Evolutionary conservation across 2,329 filamentous ascomycete species (phyloP), one percentile per base, ranked within the genome.

Genomic region (Bipolaris oryzae): DNA sequence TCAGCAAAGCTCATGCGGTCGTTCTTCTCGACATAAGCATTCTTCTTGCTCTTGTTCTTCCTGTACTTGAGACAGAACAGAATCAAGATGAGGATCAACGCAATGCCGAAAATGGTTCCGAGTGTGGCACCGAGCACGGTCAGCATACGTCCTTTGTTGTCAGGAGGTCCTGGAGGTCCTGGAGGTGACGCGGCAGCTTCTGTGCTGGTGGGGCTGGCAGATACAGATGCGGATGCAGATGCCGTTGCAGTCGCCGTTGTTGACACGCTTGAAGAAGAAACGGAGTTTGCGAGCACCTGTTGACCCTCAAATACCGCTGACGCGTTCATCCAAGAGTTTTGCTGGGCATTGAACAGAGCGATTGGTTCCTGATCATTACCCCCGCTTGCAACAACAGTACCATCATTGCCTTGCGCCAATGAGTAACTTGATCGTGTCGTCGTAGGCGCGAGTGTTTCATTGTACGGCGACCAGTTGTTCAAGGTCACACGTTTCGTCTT

Each of bases 271-370:
- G 78, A 73, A 5, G 71, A 66, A 7, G 66, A 55, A 25, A 61
- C 53, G 37, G 66, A 71, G 50, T 69, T 58, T n/a, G 65, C 55
- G 11, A 71, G 55, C 21, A 68, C 67, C 58, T 79, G 73, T 54
- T 79, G 67, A 7, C 77, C 81, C 18, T 78, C 80, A 58, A 96
- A 86, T 21, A 91, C 74, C 6, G 82, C 77, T 0, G 85, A 85
- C 0, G 90, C 82, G 70, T 96, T 88, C 20, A 89, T 76, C 94
- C 94, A 98, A 43, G 82, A 79, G 73, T 97, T 96, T 43, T 85
- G 77, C 10, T 82, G 84, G 42, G 87, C 86, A 68, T 96, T 83
- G 75, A 96, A 98, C 57, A 97, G 85, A 62, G 84, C 86, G 5
- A 98, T 71, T 0, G 89, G 83, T 58, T 90, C 84, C 1, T 88